These are phyloP conservation scores for Imleria badia DNA, from an alignment of 768 basidiomycete genomes.

Conservation along the genomic window DNA sequence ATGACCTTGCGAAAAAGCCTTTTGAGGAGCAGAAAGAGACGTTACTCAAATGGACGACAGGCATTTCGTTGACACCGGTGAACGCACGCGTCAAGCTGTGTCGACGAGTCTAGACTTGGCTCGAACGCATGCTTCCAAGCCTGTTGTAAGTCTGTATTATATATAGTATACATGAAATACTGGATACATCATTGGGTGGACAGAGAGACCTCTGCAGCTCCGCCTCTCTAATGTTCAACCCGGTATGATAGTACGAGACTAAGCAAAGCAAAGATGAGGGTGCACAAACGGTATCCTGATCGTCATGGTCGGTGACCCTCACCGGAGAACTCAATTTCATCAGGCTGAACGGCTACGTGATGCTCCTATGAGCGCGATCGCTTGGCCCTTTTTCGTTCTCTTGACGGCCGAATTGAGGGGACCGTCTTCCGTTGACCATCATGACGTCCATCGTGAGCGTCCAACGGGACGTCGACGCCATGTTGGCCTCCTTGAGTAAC, in stretches of 20 bases:
- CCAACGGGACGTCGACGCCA: slow-evolving; percentile 38
- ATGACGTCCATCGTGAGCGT: slow-evolving; percentile 42
- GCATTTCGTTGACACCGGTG: slow-evolving; percentile 36
- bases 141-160: background rate
- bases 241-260: background rate
- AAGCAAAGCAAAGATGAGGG: background rate
- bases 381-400: slow-evolving; percentile 30
- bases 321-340: slow-evolving; percentile 40
- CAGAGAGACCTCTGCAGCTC: no score
- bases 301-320: slow-evolving; percentile 25
- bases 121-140: background rate
- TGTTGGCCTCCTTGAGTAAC: slow-evolving; percentile 24
- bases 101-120: background rate
- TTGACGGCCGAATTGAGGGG: slow-evolving; percentile 30
- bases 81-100: slow-evolving; percentile 20
- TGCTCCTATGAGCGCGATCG: slow-evolving; percentile 37
- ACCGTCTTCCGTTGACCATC: slow-evolving; percentile 32
- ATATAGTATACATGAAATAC: background rate
- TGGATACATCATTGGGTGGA: background rate
- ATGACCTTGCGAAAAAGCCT: slow-evolving; percentile 30
- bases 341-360: slow-evolving; percentile 42
- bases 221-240: background rate
- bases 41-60: slow-evolving; percentile 39
- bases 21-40: slow-evolving; percentile 34
- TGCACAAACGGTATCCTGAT: slow-evolving; percentile 38